Evolutionary conservation across 805 yeast genomes (phyloP), one percentile per base, ranked within the genome.

Genomic region (Ogataea parapolymorpha): DNA sequence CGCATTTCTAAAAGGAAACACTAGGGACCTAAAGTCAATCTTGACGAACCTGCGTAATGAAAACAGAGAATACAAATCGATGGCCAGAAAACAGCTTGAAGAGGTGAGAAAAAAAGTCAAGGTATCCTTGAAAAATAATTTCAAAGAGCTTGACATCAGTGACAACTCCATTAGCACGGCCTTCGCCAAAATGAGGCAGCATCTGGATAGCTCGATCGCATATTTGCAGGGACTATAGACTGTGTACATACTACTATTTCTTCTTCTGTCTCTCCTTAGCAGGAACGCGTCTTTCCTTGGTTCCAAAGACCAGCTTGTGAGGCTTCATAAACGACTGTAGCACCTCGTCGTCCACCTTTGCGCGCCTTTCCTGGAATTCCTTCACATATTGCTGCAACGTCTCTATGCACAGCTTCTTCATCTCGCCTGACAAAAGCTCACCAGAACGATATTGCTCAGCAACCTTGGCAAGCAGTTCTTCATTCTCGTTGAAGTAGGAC

Each of bases 401-500:
- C 42, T 80, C 83, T 58, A 86, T 86, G 65, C 96, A 87, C 46
- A 80, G 71, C 53, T 85, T 80, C 74, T 93, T 93, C 82, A 93
- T 76, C 66, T 93, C 98, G 50, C 98, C 96, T 29, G 95, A 85
- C 53, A 91, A 71, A 43, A 93, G 63, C 46, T 85, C 89, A 47
- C 99, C 99, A 37, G 71, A 66, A 60, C 71, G 79, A 68, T 93
- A 93, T 29, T 73, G 75, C 28, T 76, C 74, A 44, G 80, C 77
- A 53, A 82, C 68, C 34, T 73, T 66, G 40, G 71, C 72, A 55
- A 93, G 72, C 55, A 84, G 79, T 29, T 71, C 90, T 60, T 93
- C 98, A 62, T 91, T 98, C 51, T 88, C 86, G 35, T 79, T 68
- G 74, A 93, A 90, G 70, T 93, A 93, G 5, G 89, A 77, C 49